Conservation (phyloP, 345 rosid genomes). For the Rhizophora mangle region DNA sequence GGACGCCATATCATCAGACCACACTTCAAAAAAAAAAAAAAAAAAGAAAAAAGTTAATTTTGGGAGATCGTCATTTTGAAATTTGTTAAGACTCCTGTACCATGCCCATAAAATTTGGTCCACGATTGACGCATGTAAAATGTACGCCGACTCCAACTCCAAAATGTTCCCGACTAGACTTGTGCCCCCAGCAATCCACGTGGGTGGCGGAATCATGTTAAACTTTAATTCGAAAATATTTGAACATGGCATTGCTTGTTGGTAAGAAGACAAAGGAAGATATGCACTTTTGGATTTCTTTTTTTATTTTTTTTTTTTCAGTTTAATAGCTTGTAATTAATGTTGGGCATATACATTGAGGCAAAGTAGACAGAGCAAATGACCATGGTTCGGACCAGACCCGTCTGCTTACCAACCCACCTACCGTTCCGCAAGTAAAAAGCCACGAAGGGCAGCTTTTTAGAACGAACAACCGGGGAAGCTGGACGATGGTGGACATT, state of each 20-base stretch:
- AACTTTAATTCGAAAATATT: slow-evolving; percentile 17
- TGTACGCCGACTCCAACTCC: too few relatives aligned
- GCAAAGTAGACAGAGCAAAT: too few relatives aligned
- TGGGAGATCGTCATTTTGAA: too few relatives aligned
- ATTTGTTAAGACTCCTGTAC: too few relatives aligned
- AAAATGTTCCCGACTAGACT: too few relatives aligned
- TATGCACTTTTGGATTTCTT: neutral
- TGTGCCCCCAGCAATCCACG: slow-evolving; percentile 2
- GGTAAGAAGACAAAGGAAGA: neutral
- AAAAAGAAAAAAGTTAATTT: too few relatives aligned
- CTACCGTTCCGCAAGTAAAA: neutral
- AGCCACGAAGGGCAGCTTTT: neutral
- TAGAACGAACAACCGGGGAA: neutral
- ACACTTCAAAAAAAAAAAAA: too few relatives aligned
- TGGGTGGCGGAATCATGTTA: slow-evolving; percentile 4
- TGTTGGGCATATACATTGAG: neutral
- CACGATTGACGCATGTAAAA: neutral
- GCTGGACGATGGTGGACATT: neutral
- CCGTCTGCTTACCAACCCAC: neutral
- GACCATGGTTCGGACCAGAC: neutral
- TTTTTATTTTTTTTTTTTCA: too few relatives aligned
- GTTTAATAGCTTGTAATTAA: neutral
- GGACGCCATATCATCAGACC: neutral
- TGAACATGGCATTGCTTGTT: neutral
- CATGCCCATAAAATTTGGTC: neutral